Evolutionary conservation across 768 basidiomycete species (phyloP), one percentile per base, ranked within the genome.

Genomic region (Tubosaeta sp.): DNA sequence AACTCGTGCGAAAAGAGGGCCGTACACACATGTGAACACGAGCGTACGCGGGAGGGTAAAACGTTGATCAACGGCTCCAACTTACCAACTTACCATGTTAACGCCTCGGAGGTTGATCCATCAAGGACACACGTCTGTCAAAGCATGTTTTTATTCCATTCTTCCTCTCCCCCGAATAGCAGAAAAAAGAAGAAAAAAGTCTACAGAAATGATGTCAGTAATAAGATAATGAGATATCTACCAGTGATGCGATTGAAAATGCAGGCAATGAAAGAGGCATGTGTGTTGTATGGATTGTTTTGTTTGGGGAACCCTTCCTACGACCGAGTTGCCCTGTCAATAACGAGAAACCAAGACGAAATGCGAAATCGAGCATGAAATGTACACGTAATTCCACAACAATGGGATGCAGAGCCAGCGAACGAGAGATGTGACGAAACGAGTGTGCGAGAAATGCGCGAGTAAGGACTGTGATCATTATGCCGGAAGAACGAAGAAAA

Each of bases 321-420:
- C 27, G 46, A 52, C 14, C 26, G 29, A 46, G 56, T 29, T 6
- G 17, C 47, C 57, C 57, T 47, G 41, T 43, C 11, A 33, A 19
- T n/a, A 31, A 12, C 44, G 22, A 35, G 38, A 13, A 39, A 33
- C 52, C 44, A 48, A 33, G 29, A 44, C 19, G 50, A 46, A 52
- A 43, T 39, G 52, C 51, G 32, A 54, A 59, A 41, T 32, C 43
- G 43, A 52, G 33, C 55, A 41, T 46, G 12, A 56, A 54, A 52
- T 65, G 65, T 66, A 66, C 67, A 66, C 56, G 52, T 69, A 66
- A 60, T 66, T 64, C 67, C 67, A 66, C 65, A 66, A 66, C 65
- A 63, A 41, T 48, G 35, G 50, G 58, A 60, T 60, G 55, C 60
- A 34, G 41, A 58, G 50, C 54, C 50, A 65, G 64, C 48, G 53